Percentiles rank a stretch among this genome's conserved stretches.
These are phyloP conservation scores for Chlorociboria aeruginascens DNA, from an alignment of 495 filamentous ascomycete species.

Conservation along the genomic window DNA sequence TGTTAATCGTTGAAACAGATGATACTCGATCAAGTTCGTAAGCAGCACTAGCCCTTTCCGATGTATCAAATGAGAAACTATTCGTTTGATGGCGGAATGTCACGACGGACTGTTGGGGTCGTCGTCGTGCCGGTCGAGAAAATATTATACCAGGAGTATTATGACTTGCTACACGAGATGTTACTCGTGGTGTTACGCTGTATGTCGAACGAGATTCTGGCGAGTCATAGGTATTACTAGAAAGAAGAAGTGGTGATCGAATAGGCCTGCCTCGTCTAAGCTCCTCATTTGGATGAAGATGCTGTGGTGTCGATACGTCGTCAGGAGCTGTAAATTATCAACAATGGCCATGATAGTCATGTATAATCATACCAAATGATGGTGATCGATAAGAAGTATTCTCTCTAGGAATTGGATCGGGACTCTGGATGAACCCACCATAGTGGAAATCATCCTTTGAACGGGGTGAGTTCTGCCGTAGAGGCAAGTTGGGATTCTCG, in stretches of 20 bases:
- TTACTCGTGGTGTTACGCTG: conserved; percentile 12
- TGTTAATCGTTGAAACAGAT: conserved; percentile 6
- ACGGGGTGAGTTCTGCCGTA: conserved; percentile 1
- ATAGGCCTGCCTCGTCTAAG: too few species aligned
- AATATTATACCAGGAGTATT: conserved; percentile 18
- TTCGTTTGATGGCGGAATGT: conserved; percentile 17
- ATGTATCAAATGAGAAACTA: conserved; percentile 20
- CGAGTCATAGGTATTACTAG: conserved; percentile 10
- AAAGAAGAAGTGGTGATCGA: not conserved
- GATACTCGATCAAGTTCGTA: conserved; percentile 16
- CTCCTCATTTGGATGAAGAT: too few species aligned
- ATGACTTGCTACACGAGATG: conserved; percentile 6
- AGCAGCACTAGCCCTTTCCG: conserved; percentile 18
- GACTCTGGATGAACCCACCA: conserved; percentile 16
- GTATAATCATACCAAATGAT: conserved; percentile 8
- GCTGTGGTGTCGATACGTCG: conserved; percentile 12
- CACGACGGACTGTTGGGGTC: not conserved
- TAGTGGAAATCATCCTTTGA: conserved; percentile 17
- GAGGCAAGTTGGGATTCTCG: conserved; percentile 7
- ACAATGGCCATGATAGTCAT: not conserved
- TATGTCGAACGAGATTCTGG: conserved; percentile 11
- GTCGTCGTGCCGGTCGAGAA: conserved; percentile 13
- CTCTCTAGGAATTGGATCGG: not conserved
- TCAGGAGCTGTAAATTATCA: conserved; percentile 9
- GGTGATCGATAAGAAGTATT: conserved; percentile 5